Conservation (phyloP, 2,329 filamentous ascomycete genomes). For the Claviceps monticola region DNA sequence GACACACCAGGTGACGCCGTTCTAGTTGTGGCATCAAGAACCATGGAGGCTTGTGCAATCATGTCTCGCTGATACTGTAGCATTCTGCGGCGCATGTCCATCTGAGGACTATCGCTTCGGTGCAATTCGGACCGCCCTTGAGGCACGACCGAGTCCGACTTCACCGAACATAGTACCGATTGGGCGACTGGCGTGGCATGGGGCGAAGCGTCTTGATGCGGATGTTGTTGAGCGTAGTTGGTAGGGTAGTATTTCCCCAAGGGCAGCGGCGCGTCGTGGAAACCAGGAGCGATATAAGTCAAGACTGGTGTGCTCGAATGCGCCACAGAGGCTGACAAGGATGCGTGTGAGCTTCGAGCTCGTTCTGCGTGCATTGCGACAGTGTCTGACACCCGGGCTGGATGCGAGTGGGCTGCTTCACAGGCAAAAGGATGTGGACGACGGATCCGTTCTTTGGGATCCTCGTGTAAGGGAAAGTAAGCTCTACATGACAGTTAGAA, state of each 20-base stretch:
- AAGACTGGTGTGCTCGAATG: slow-evolving; percentile 30
- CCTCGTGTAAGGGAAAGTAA: slow-evolving; percentile 48
- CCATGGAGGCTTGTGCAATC: slow-evolving; percentile 41
- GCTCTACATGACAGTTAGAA: slow-evolving; percentile 26
- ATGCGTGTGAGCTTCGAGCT: slow-evolving; percentile 8
- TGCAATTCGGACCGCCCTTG: slow-evolving; percentile 1
- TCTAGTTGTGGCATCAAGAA: slow-evolving; percentile 18
- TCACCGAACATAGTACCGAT: slow-evolving; percentile 17
- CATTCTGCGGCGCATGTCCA: slow-evolving; percentile 36
- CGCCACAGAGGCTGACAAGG: slow-evolving; percentile 10
- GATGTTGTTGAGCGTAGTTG: slow-evolving; percentile 35
- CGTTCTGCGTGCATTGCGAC: slow-evolving; percentile 14
- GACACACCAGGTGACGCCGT: slow-evolving; percentile 16
- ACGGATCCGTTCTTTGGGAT: slow-evolving; percentile 31
- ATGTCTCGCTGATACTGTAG: slow-evolving; percentile 48
- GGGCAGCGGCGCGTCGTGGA: slow-evolving; percentile 33
- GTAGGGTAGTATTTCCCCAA: slow-evolving; percentile 51
- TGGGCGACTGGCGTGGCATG: slow-evolving; percentile 13
- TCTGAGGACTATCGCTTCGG: slow-evolving; percentile 11
- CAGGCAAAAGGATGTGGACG: slow-evolving; percentile 38
- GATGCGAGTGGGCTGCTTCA: slow-evolving; percentile 25
- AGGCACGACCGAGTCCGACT: slow-evolving; percentile 23
- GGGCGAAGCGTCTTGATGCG: slow-evolving; percentile 7
- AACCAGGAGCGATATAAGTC: slow-evolving; percentile 37
- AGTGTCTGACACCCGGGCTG: slow-evolving; percentile 20